These are phyloP conservation scores for Atractiella rhizophila DNA, from an alignment of 768 basidiomycete genomes.

Conservation along the genomic window DNA sequence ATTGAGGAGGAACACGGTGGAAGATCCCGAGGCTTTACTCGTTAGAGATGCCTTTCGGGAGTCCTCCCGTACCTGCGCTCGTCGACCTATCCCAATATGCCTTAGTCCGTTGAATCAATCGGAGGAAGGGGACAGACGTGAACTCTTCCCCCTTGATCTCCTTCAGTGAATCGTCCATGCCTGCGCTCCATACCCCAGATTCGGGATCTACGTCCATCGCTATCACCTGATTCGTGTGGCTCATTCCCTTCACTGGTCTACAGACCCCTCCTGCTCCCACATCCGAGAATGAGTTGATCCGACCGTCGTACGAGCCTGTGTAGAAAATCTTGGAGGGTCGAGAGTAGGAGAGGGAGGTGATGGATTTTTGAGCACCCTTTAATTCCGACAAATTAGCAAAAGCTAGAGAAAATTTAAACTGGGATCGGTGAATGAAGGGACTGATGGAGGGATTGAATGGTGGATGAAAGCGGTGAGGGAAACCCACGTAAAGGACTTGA, in stretches of 20 bases:
- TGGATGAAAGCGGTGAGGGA: neutral
- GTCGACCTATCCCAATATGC: no score
- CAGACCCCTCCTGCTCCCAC: conserved; percentile 29
- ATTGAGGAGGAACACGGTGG: no score
- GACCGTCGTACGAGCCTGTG: conserved; percentile 55
- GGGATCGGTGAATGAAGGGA: neutral
- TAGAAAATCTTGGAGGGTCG: conserved; percentile 14
- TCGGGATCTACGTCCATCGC: conserved; percentile 30
- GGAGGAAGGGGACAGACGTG: no score
- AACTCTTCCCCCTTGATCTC: no score
- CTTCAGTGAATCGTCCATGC: conserved; percentile 53
- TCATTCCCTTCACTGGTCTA: conserved; percentile 28
- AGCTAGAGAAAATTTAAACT: neutral
- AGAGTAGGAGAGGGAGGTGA: conserved; percentile 32
- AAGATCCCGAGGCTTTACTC: no score
- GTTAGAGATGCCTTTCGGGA: no score
- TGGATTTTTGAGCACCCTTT: conserved; percentile 36
- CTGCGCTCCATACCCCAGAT: conserved; percentile 40
- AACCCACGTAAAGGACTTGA: conserved; percentile 35
- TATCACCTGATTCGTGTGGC: conserved; percentile 46
- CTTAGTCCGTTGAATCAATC: no score
- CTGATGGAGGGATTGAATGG: neutral
- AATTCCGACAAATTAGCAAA: no score
- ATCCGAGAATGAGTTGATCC: conserved; percentile 38
- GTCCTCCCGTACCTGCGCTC: no score